Percentiles rank a stretch among this genome's conserved stretches.
These are phyloP conservation scores for Trichoderma asperellum DNA, from an alignment of 2,329 filamentous ascomycete genomes.

Conservation along the genomic window DNA sequence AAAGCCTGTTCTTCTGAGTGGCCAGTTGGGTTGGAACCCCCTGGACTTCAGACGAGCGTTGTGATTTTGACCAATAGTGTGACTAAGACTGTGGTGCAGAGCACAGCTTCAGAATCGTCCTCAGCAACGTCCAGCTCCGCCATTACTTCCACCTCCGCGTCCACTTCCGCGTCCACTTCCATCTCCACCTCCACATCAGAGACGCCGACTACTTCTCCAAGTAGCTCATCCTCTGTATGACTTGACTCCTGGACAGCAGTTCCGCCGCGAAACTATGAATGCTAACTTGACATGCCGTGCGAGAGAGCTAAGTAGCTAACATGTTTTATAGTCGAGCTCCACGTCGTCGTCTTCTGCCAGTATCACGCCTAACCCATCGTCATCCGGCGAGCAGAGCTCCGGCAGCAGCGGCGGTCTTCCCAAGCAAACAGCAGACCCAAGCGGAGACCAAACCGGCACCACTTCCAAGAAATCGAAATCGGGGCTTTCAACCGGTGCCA, in stretches of 20 bases:
- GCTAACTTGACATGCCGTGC: conserved; percentile 5
- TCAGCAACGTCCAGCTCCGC: conserved; percentile 33
- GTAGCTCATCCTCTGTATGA: conserved; percentile 48
- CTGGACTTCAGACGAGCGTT: conserved; percentile 36
- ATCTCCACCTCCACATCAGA: conserved; percentile 30
- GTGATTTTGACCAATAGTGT: conserved; percentile 39
- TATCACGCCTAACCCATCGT: background rate
- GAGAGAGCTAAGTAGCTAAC: conserved; percentile 16
- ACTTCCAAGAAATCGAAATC: conserved; percentile 29
- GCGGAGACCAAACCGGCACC: conserved; percentile 30
- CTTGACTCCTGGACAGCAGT: conserved; percentile 30
- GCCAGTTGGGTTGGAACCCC: conserved; percentile 36
- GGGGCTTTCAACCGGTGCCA: conserved; percentile 50
- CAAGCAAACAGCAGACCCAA: conserved; percentile 38
- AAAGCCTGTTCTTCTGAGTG: conserved; percentile 31
- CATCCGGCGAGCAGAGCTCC: conserved; percentile 52
- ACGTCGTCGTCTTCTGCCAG: background rate
- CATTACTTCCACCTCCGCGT: conserved; percentile 35
- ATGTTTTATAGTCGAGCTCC: conserved; percentile 28
- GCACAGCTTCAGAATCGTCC: conserved; percentile 36
- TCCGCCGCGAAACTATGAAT: conserved; percentile 8
- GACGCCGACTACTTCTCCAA: conserved; percentile 32
- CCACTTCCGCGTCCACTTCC: conserved; percentile 32
- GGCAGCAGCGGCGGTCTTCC: conserved; percentile 52
- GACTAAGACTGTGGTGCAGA: conserved; percentile 44